Percentiles rank a stretch among this genome's conserved stretches.
These are phyloP conservation scores for Rhododendron mucronatum DNA, from an alignment of 148 eudicot species.

Conservation along the genomic window DNA sequence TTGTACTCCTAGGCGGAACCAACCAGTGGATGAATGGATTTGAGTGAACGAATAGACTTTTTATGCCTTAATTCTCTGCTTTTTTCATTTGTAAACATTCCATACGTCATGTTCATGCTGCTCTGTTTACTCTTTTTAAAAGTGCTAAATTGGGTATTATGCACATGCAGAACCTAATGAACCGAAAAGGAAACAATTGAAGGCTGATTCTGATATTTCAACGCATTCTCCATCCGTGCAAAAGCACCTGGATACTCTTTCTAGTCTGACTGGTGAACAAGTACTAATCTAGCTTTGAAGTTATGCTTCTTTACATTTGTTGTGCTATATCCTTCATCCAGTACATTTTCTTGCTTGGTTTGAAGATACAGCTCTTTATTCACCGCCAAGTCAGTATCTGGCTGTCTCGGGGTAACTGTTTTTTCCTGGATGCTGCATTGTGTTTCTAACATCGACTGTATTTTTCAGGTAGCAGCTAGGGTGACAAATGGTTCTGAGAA, in stretches of 20 bases:
- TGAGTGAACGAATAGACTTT: background rate
- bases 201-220: slow-evolving; percentile 62
- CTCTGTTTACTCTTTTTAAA: background rate
- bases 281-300: slow-evolving; percentile 31
- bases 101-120: background rate
- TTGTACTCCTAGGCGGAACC: background rate
- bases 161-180: slow-evolving; percentile 69
- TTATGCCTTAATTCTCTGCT: background rate
- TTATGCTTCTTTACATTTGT: background rate
- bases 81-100: background rate
- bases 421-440: background rate
- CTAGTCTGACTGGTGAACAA: slow-evolving; percentile 92
- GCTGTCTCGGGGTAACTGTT: background rate
- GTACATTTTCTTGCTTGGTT: background rate
- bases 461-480: slow-evolving; percentile 84
- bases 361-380: background rate
- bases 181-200: slow-evolving; percentile 75
- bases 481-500: slow-evolving; percentile 69
- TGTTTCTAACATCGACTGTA: background rate
- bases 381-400: background rate
- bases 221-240: slow-evolving; percentile 65
- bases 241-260: slow-evolving; percentile 72
- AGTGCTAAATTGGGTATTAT: background rate
- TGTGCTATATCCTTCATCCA: background rate
- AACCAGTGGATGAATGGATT: background rate